Evolutionary conservation across 176 grass and related monocot genomes (phyloP), one percentile per base, ranked within the genome.

Genomic region (Oryza brachyantha): DNA sequence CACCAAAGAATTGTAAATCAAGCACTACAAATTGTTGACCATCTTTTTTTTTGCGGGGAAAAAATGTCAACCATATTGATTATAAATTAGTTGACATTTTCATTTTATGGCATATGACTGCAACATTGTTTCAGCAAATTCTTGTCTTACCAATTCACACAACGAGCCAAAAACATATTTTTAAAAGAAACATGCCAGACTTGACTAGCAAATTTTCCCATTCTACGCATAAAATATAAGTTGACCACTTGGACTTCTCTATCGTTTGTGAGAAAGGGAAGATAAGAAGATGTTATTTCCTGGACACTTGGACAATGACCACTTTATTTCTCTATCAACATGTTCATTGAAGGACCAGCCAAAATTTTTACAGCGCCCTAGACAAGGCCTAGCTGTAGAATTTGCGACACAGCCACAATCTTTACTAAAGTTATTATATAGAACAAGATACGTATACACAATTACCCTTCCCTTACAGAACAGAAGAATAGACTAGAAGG

Each of bases 341-440:
- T 48, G 64, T 48, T 35, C 29, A 45, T 31, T 45, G 28, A 70
- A 37, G 60, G 25, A 78, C 22, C 31, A 57, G 62, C 12, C 68
- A 79, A 69, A 74, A 68, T 21, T 16, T 68, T 64, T 31, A 88
- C 22, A 73, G 66, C 13, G 25, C 16, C 21, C 5, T 73, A 58
- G 12, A 25, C 22, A 25, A 31, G 16, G 21, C 36, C 50, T 22
- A 73, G 22, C 61, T 37, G 61, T 66, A 76, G 24, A 76, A 54
- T 40, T 81, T 70, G 11, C 29, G 24, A 76, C 16, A 39, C 16
- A 31, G 35, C 25, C 42, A 45, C 29, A 28, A 14, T 29, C 2
- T 45, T 69, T 79, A 69, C 79, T 79, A 52, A 41, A 12, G n/a
- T 88, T 24, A 29, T 81, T 75, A 25, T 74, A 65, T 12, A 77